Conservation (phyloP, 495 filamentous ascomycete species). For the Aspergillus sclerotioniger region DNA sequence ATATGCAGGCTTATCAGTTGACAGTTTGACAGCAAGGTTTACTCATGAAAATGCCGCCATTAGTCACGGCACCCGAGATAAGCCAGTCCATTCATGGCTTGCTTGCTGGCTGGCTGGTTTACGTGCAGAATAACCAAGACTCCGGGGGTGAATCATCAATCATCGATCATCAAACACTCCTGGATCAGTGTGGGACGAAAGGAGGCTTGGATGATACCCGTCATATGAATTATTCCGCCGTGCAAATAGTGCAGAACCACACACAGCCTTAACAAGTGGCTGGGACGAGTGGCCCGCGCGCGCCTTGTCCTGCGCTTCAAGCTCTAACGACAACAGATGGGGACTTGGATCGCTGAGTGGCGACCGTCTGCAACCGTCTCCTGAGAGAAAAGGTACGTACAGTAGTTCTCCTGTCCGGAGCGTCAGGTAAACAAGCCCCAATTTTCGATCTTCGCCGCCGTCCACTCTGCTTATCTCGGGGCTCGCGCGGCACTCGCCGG, state of each 20-base stretch:
- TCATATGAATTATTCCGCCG: background rate
- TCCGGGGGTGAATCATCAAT: background rate
- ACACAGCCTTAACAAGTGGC: background rate
- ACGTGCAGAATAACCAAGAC: background rate
- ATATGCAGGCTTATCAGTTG: slow-evolving; percentile 4
- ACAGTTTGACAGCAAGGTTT: slow-evolving; percentile 1
- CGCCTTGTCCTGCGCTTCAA: too few relatives aligned
- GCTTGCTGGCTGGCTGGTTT: too few relatives aligned
- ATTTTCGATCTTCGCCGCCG: slow-evolving; percentile 1
- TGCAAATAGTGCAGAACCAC: background rate
- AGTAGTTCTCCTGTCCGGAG: background rate
- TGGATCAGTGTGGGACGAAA: background rate
- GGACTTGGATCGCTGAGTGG: too few relatives aligned
- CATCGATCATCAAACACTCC: background rate
- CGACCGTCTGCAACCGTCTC: background rate
- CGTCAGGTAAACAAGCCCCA: background rate
- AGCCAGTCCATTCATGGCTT: background rate
- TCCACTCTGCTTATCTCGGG: slow-evolving; percentile 1
- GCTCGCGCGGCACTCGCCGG: background rate
- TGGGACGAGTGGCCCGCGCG: too few relatives aligned
- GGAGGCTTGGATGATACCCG: background rate
- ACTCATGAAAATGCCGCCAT: slow-evolving; percentile 1
- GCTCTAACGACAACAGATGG: too few relatives aligned
- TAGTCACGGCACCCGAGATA: background rate
- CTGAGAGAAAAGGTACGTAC: background rate